Conservation (phyloP, 2,329 filamentous ascomycete species). For the Exserohilum rostratum region DNA sequence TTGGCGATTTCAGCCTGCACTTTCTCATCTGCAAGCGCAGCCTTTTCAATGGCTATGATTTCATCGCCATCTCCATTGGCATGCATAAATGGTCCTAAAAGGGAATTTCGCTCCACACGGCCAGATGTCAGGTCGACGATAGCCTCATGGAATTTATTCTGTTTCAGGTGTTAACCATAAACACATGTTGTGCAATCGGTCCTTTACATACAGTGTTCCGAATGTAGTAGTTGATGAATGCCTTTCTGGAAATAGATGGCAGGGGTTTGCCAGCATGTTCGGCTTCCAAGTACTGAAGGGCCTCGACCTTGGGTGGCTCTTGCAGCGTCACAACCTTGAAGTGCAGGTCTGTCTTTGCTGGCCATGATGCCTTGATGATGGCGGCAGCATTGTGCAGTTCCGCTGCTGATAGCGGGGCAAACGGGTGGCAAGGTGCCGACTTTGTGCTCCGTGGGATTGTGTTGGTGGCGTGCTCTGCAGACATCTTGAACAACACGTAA, state of each 20-base stretch:
- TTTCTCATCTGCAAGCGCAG: conserved; percentile 60
- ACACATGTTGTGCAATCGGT: not conserved
- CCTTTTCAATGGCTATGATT: conserved; percentile 63
- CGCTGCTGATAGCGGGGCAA: conserved; percentile 63
- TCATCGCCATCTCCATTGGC: conserved; percentile 65
- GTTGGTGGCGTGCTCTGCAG: conserved; percentile 36
- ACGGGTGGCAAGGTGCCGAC: conserved; percentile 56
- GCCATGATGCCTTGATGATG: conserved; percentile 62
- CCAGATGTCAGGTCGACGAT: conserved; percentile 60
- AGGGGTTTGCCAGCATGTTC: conserved; percentile 61
- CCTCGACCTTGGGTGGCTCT: conserved; percentile 66
- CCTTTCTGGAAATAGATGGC: conserved; percentile 61
- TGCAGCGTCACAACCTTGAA: conserved; percentile 72
- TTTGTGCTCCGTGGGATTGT: conserved; percentile 29
- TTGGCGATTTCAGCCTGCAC: conserved; percentile 66
- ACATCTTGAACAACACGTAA: conserved; percentile 25
- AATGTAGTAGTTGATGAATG: conserved; percentile 64
- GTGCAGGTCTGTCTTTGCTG: conserved; percentile 60
- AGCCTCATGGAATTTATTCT: conserved; percentile 69
- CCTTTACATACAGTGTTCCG: conserved; percentile 59
- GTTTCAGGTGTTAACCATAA: conserved; percentile 8
- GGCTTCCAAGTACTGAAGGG: conserved; percentile 66
- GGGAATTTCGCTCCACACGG: conserved; percentile 62
- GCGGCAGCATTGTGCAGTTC: conserved; percentile 62
- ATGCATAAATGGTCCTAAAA: conserved; percentile 64